Conservation (phyloP, 2,329 filamentous ascomycete genomes). For the Parascedosporium putredinis region DNA sequence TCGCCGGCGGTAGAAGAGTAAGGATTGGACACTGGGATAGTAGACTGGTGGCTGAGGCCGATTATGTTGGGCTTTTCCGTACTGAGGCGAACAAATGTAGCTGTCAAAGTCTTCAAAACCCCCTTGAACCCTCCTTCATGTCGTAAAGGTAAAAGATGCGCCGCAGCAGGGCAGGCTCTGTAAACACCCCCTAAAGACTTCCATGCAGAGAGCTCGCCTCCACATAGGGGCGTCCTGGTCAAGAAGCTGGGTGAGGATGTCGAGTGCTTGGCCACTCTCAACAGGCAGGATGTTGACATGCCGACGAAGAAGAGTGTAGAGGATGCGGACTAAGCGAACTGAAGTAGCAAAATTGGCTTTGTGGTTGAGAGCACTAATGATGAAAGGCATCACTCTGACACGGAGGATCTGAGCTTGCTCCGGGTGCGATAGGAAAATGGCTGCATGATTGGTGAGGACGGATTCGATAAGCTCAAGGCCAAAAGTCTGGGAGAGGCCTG, state of each 20-base stretch:
- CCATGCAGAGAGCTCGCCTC: slow-evolving; percentile 86
- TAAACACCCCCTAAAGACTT: slow-evolving; percentile 78
- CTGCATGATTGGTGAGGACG: slow-evolving; percentile 74
- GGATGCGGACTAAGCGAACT: slow-evolving; percentile 69
- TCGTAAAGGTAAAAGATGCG: slow-evolving; percentile 78
- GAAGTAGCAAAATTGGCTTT: slow-evolving; percentile 72
- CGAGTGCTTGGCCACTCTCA: slow-evolving; percentile 76
- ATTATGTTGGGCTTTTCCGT: slow-evolving; percentile 86
- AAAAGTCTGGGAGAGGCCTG: slow-evolving; percentile 68
- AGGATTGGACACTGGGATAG: slow-evolving; percentile 57
- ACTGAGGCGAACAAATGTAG: slow-evolving; percentile 82
- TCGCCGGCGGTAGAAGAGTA: slow-evolving; percentile 55
- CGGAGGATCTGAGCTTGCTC: slow-evolving; percentile 76
- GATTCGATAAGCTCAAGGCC: slow-evolving; percentile 89
- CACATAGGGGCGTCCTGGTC: slow-evolving; percentile 77
- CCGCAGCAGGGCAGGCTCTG: slow-evolving; percentile 66
- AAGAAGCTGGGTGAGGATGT: slow-evolving; percentile 72
- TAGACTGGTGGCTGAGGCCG: slow-evolving; percentile 80
- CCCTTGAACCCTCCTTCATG: slow-evolving; percentile 56
- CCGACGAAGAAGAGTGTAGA: slow-evolving; percentile 70
- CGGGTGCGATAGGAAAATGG: slow-evolving; percentile 64
- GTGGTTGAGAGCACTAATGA: slow-evolving; percentile 67
- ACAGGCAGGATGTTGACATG: slow-evolving; percentile 64
- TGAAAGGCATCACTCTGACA: slow-evolving; percentile 69
- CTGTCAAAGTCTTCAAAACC: slow-evolving; percentile 72